These are phyloP conservation scores for Aurantiochytrium sp. DNA, from an alignment of 108 stramenopile genomes.

Conservation along the genomic window DNA sequence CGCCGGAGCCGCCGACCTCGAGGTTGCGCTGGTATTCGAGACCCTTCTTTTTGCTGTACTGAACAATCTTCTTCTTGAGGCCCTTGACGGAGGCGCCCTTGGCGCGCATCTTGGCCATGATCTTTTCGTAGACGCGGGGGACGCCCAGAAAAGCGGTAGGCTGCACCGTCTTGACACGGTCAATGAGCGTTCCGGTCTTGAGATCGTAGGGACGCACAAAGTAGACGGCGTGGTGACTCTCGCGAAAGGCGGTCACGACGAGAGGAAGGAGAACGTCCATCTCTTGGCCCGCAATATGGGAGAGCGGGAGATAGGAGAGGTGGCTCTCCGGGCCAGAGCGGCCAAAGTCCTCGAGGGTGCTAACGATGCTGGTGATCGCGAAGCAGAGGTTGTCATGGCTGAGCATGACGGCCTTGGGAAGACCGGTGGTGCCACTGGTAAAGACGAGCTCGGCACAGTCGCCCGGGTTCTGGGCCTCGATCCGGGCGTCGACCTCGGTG, in stretches of 20 bases:
- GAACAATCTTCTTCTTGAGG: conserved; percentile 43
- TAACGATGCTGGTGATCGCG: neutral
- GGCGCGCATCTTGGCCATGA: conserved; percentile 56
- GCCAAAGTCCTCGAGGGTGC: neutral
- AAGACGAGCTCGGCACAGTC: conserved; percentile 60
- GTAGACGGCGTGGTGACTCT: conserved; percentile 11
- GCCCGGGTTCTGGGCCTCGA: conserved; percentile 38
- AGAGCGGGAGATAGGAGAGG: conserved; percentile 40
- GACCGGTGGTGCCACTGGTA: conserved; percentile 69
- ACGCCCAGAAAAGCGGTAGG: conserved; percentile 60
- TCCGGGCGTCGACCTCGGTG: conserved; percentile 26
- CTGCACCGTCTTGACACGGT: conserved; percentile 39
- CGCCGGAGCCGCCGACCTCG: conserved; percentile 16
- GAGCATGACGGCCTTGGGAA: conserved; percentile 73
- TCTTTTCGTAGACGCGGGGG: conserved; percentile 63
- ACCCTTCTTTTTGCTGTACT: conserved; percentile 46
- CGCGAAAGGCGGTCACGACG: conserved; percentile 17
- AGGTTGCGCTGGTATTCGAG: conserved; percentile 24
- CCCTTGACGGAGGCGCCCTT: conserved; percentile 46
- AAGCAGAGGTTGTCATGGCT: conserved; percentile 61
- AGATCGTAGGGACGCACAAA: conserved; percentile 60
- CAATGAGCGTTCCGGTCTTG: conserved; percentile 42
- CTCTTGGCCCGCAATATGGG: conserved; percentile 49
- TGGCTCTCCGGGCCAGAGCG: conserved; percentile 16
- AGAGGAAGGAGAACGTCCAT: conserved; percentile 43